A percentile compares a stretch with the other conserved stretches of the same genome.
These are phyloP conservation scores for Entomortierella chlamydospora DNA, from an alignment of 192 early-diverging fungal genomes.

Conservation along the genomic window DNA sequence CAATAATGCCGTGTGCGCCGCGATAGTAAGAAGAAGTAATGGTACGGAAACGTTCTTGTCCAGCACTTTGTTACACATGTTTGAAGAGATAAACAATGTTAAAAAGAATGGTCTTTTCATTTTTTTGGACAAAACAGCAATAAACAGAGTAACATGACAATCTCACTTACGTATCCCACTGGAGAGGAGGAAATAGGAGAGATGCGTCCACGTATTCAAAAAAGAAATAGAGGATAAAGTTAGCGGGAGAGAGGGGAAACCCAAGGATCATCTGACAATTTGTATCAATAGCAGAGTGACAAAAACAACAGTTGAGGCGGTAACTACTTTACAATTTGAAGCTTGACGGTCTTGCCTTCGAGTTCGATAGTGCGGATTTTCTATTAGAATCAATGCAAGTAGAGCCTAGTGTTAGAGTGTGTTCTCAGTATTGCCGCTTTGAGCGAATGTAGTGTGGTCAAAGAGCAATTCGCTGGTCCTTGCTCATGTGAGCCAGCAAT, in stretches of 20 bases:
- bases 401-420: neutral
- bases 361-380: slow-evolving; percentile 99
- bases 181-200: neutral
- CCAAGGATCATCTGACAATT: neutral
- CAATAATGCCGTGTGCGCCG: slow-evolving; percentile 98
- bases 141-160: neutral
- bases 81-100: slow-evolving; percentile 8
- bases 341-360: slow-evolving; percentile 98
- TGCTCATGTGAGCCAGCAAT: no score
- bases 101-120: neutral
- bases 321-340: slow-evolving; percentile 85
- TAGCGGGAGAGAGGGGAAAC: neutral
- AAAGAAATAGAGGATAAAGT: neutral
- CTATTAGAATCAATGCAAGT: slow-evolving; percentile 49
- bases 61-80: slow-evolving; percentile 85
- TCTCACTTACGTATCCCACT: slow-evolving; percentile 34
- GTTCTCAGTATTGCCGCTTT: no score
- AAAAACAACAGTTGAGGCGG: neutral
- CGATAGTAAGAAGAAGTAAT: slow-evolving; percentile 98
- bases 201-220: neutral
- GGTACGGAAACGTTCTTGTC: slow-evolving; percentile 98
- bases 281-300: neutral
- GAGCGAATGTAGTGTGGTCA: neutral
- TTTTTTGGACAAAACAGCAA: neutral
- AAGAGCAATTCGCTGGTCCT: no score